Evolutionary conservation across 2,329 filamentous ascomycete species (phyloP).

Genomic region (Alternaria solani): DNA sequence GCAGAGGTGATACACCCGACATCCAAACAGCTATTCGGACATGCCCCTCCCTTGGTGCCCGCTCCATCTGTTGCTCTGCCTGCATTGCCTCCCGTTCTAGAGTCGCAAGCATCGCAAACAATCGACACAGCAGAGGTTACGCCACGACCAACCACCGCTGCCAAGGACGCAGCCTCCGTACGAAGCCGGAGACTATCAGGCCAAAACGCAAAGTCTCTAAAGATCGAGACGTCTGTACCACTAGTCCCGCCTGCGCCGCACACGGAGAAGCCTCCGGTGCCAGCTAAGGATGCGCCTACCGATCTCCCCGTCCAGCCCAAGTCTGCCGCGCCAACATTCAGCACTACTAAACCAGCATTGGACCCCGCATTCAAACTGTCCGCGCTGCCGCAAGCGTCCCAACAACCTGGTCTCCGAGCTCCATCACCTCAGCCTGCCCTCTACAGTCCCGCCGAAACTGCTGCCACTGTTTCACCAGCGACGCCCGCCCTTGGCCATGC

Average conservation of each 20-base stretch:
- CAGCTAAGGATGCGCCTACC: conserved; percentile 45
- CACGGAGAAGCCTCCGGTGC: conserved; percentile 45
- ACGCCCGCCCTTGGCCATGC: conserved; percentile 49
- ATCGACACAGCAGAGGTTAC: conserved; percentile 38
- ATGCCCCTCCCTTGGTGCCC: conserved; percentile 41
- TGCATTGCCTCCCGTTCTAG: conserved; percentile 40
- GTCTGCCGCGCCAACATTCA: conserved; percentile 45
- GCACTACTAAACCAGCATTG: conserved; percentile 32
- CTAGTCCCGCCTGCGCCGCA: conserved; percentile 46
- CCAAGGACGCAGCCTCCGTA: conserved; percentile 59
- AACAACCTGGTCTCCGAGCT: conserved; percentile 34
- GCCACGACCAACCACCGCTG: conserved; percentile 34
- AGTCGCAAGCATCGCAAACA: conserved; percentile 36
- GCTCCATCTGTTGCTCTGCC: conserved; percentile 43
- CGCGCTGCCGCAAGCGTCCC: conserved; percentile 40
- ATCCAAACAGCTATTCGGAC: conserved; percentile 43
- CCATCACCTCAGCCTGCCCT: conserved; percentile 47
- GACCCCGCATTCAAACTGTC: conserved; percentile 46
- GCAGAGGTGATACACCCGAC: conserved; percentile 65
- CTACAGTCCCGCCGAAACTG: conserved; percentile 52
- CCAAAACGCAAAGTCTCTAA: conserved; percentile 80
- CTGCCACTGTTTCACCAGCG: conserved; percentile 52
- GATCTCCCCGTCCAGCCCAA: conserved; percentile 46
- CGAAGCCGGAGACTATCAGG: conserved; percentile 81
- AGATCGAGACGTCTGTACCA: conserved; percentile 76